Base-by-base conservation (phyloP, 768 basidiomycete genomes). In the Roridomyces roridus region DNA sequence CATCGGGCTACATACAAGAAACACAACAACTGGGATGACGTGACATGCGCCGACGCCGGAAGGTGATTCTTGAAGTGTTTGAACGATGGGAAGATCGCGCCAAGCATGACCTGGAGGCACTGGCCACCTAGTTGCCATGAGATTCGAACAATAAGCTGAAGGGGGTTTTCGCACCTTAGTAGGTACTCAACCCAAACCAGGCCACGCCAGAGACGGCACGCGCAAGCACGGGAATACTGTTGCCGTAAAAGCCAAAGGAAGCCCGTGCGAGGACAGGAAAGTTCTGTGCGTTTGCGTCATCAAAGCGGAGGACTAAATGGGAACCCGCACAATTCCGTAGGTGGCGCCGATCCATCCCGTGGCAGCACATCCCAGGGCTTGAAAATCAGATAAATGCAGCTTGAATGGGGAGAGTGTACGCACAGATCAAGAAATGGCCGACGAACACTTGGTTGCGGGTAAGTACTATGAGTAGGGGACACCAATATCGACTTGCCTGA, bases 61-160 rank as follows among this genome's bases (percentile, higher is more conserved):
- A 86, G 69, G 46, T 72, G 72, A 65, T 86, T 87, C 4, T 78
- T 78, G 37, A 87, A 56, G 46, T 69, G 72, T 46, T 57, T 57
- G 49, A 65, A 65, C 4, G 59, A 61, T 18, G 64, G 64, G 37
- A 47, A 63, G 31, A 65, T 61, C n/a, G 64, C 64, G 29, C 56
- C 29, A 12, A 65, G 41, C 64, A 65, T 65, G 29, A 63, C 55
- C 24, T 60, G 29, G 8, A 65, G 48, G 42, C 64, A 65, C 42
- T 63, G 64, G 10, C 64, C 64, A 28, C 64, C 62, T 63, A 49
- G 2, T 40, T 36, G 28, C 41, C 36, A n/a, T n/a, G n/a, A n/a
- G n/a, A n/a, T n/a, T n/a, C n/a, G n/a, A n/a, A n/a, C n/a, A n/a
- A n/a, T n/a, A n/a, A n/a, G n/a, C n/a, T n/a, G n/a, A n/a, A n/a